A percentile compares a stretch with the other conserved stretches of the same genome.
These are phyloP conservation scores for Epicoccum sorghinum DNA, from an alignment of 2,329 filamentous ascomycete genomes.

Conservation along the genomic window DNA sequence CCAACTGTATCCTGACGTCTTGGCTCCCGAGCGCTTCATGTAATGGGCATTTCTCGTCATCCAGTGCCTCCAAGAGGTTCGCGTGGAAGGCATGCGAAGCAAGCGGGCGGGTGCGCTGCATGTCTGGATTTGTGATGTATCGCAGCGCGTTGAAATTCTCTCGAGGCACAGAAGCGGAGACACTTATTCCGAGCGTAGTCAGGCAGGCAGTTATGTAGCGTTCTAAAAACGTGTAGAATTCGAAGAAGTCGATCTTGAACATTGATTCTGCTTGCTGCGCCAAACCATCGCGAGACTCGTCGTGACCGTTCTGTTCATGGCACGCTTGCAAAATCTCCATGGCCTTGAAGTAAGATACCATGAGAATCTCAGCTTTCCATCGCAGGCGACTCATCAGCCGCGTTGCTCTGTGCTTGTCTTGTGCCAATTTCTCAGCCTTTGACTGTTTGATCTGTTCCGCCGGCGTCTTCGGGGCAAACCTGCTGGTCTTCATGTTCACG, in stretches of 20 bases:
- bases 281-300: slow-evolving; percentile 19
- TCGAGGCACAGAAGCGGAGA: slow-evolving; percentile 44
- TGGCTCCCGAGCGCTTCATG: slow-evolving; percentile 61
- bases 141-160: slow-evolving; percentile 41
- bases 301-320: slow-evolving; percentile 20
- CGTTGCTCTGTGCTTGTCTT: slow-evolving; percentile 37
- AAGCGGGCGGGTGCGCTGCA: slow-evolving; percentile 26
- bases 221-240: slow-evolving; percentile 76
- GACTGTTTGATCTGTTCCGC: slow-evolving; percentile 32
- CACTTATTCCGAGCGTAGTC: slow-evolving; percentile 65
- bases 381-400: slow-evolving; percentile 36
- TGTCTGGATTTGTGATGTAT: slow-evolving; percentile 38
- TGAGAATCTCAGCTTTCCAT: slow-evolving; percentile 47
- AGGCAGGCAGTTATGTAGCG: slow-evolving; percentile 71
- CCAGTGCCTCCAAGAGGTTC: slow-evolving; percentile 69
- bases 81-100: slow-evolving; percentile 67
- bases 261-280: slow-evolving; percentile 54
- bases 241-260: slow-evolving; percentile 80
- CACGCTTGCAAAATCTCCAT: slow-evolving; percentile 31
- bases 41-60: slow-evolving; percentile 63
- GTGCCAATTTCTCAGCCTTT: slow-evolving; percentile 33
- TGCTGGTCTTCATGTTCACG: slow-evolving; percentile 33
- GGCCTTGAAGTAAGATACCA: slow-evolving; percentile 37
- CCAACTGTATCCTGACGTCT: slow-evolving; percentile 63
- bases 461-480: slow-evolving; percentile 40